Evolutionary conservation across 371 early-diverging fungal species (phyloP).

Genomic region (Rhizopus sp.): DNA sequence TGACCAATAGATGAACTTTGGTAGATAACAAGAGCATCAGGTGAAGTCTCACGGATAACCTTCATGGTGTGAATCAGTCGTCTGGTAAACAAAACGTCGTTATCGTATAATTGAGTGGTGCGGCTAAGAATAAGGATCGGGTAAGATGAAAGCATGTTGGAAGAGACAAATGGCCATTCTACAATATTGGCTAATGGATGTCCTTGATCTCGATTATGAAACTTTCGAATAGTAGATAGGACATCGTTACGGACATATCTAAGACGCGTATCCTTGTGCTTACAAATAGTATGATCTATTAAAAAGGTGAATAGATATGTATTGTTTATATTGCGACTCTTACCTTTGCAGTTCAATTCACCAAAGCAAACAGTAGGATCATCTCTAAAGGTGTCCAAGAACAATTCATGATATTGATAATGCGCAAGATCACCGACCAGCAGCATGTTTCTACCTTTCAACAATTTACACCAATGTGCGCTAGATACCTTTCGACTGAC

Average conservation of each 20-base stretch:
- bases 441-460: constrained; percentile 43
- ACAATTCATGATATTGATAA: constrained; percentile 58
- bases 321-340: not conserved
- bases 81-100: constrained; percentile 46
- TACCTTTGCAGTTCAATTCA: constrained; percentile 60
- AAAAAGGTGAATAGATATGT: not conserved
- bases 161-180: constrained; percentile 53
- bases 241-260: constrained; percentile 60
- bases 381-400: constrained; percentile 50
- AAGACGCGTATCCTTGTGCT: constrained; percentile 30
- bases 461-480: constrained; percentile 33
- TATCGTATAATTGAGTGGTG: constrained; percentile 36
- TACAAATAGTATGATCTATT: constrained; percentile 49
- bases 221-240: constrained; percentile 41
- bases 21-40: constrained; percentile 54
- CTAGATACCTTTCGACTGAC: constrained; percentile 19
- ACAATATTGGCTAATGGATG: constrained; percentile 42
- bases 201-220: constrained; percentile 35
- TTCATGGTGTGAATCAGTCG: constrained; percentile 50
- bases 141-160: constrained; percentile 37
- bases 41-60: constrained; percentile 40
- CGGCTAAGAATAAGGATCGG: constrained; percentile 56
- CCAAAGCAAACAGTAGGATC: constrained; percentile 57
- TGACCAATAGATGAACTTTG: constrained; percentile 54
- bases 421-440: constrained; percentile 61